phyloP scores from a whole-genome alignment of 371 early-diverging fungal species.

The Mortierella polycephala region DNA sequence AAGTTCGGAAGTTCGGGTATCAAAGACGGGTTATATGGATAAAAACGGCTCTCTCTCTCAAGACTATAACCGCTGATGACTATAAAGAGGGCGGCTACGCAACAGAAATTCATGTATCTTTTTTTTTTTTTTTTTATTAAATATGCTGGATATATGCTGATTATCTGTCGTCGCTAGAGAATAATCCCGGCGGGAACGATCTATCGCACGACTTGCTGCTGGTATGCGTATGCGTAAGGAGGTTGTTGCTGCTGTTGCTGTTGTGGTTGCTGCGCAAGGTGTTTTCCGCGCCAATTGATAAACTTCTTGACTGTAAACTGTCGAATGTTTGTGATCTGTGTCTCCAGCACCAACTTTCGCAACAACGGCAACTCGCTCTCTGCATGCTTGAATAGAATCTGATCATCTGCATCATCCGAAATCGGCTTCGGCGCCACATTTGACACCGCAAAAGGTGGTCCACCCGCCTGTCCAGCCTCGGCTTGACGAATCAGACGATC shows the following conservation, averaged over 20 bases:
- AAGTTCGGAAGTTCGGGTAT: no score
- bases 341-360: conserved; percentile 58
- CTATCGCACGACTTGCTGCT: conserved; percentile 38
- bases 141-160: no score
- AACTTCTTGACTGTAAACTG: conserved; percentile 65
- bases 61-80: no score
- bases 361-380: conserved; percentile 42
- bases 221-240: conserved; percentile 27
- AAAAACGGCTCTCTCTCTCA: no score
- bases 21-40: no score
- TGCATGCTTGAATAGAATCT: conserved; percentile 36
- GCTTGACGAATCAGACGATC: conserved; percentile 36
- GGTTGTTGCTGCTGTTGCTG: conserved; percentile 19
- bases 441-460: conserved; percentile 54
- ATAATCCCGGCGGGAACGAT: neutral
- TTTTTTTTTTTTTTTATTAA: no score
- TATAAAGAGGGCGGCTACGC: no score
- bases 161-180: no score
- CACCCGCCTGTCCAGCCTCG: conserved; percentile 40
- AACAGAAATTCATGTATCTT: no score
- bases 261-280: conserved; percentile 36
- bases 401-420: conserved; percentile 25
- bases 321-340: conserved; percentile 61
- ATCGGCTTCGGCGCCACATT: conserved; percentile 15
- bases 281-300: conserved; percentile 61